Evolutionary conservation across 1,139 yeast genomes (phyloP), one percentile per base, ranked within the genome.

Genomic region (Magnusiomyces ingens): DNA sequence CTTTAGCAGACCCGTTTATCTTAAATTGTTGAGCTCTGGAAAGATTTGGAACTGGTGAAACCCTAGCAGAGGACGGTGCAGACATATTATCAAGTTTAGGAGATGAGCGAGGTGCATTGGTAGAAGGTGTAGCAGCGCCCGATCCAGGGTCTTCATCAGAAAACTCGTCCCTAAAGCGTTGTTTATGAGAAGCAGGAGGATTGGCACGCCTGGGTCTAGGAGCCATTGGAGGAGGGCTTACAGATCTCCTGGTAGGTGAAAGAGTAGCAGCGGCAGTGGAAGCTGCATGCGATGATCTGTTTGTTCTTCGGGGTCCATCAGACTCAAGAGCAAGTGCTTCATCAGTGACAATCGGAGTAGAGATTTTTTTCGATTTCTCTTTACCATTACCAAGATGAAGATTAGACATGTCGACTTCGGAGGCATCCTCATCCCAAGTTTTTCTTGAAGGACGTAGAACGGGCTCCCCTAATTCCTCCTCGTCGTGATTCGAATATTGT

Each of bases 361-460:
- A 26, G 8, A 21, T 38, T 41, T 3, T 32, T 46, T 29, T 47
- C 26, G 17, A 21, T 26, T 15, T 22, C 49, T 15, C 18, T 32
- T 22, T 35, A 21, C 36, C 26, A 11, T n/a, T 17, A 18, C 49
- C 43, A 13, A 29, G 13, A 22, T 35, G 32, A 10, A 51, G 32
- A 10, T 35, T 40, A 15, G 55, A 35, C 4, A 55, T 22, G 45
- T 49, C 51, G 12, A 59, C 47, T 26, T 54, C 58, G 10, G 55
- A 47, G 1, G 58, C 60, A 40, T 59, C 65, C 11, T 54, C 58
- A 47, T 58, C 61, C 53, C 55, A 53, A 6, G 29, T 32, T 8
- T 17, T 37, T 44, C 41, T 45, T 46, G 35, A 44, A n/a, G 51
- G 37, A 15, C 47, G 21, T 12, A 29, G 5, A 19, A 6, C 22